Conservation (phyloP, 495 filamentous ascomycete species). For the Podospora pseudoanserina region DNA sequence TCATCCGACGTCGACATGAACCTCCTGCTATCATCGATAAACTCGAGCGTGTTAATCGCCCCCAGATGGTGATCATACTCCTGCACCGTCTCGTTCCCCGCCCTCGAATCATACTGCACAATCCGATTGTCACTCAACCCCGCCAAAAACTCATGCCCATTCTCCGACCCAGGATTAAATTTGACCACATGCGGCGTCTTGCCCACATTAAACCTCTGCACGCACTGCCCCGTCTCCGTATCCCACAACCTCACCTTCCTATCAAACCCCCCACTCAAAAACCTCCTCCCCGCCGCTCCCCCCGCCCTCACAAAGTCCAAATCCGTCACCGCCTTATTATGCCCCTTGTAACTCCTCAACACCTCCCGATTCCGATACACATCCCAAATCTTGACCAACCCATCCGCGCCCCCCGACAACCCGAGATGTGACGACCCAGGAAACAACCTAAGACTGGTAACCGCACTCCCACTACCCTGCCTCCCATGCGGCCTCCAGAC, state of each 20-base stretch:
- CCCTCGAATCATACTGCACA: conserved; percentile 90
- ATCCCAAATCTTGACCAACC: conserved; percentile 91
- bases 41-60: conserved; percentile 96
- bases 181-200: conserved; percentile 93
- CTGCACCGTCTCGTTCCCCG: conserved; percentile 73
- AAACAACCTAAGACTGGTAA: conserved; percentile 66
- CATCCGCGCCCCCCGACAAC: conserved; percentile 79
- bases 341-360: conserved; percentile 82
- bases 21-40: conserved; percentile 87
- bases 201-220: conserved; percentile 82
- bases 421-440: conserved; percentile 82
- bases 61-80: conserved; percentile 98
- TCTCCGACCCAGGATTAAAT: conserved; percentile 79
- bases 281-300: conserved; percentile 61
- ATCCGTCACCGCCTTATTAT: conserved; percentile 86
- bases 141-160: conserved; percentile 84
- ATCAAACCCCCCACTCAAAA: conserved; percentile 91
- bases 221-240: conserved; percentile 85
- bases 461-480: conserved; percentile 62
- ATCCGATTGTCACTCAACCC: conserved; percentile 99
- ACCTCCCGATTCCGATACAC: conserved; percentile 85
- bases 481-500: conserved; percentile 81
- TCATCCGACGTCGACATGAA: conserved; percentile 99
- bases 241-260: conserved; percentile 97
- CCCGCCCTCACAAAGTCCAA: conserved; percentile 68